Evolutionary conservation across 257 asterid genomes (phyloP).

Genomic region (Capsicum pubescens): DNA sequence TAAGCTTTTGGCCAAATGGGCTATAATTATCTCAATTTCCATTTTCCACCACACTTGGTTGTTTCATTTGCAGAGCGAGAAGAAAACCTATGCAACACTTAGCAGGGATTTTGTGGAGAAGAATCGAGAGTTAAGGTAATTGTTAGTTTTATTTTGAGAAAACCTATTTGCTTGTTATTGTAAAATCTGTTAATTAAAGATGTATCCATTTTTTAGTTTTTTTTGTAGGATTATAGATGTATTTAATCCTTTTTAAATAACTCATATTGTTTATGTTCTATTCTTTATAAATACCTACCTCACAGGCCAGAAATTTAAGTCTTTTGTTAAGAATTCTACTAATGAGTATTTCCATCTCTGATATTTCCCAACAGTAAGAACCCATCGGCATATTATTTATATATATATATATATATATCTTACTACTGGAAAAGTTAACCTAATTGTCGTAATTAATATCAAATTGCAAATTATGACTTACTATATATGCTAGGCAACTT

Average conservation of each 20-base stretch:
- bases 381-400: background rate
- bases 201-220: background rate
- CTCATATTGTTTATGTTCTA: too few species aligned
- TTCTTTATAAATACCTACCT: too few species aligned
- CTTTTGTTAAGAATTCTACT: background rate
- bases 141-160: background rate
- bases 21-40: background rate
- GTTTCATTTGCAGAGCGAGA: conserved; percentile 36
- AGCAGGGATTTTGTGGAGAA: conserved; percentile 50
- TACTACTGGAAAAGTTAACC: background rate
- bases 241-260: too few species aligned
- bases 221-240: background rate
- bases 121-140: conserved; percentile 66
- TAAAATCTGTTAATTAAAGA: background rate
- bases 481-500: conserved; percentile 52
- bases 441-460: background rate
- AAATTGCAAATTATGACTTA: conserved; percentile 1
- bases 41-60: background rate
- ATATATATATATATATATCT: background rate
- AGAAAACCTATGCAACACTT: conserved; percentile 41
- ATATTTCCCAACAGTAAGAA: background rate
- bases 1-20: background rate
- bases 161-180: background rate
- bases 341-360: background rate
- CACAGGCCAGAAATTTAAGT: background rate